Evolutionary conservation across 495 filamentous ascomycete genomes (phyloP).

Genomic region (Achaetomiella virescens): DNA sequence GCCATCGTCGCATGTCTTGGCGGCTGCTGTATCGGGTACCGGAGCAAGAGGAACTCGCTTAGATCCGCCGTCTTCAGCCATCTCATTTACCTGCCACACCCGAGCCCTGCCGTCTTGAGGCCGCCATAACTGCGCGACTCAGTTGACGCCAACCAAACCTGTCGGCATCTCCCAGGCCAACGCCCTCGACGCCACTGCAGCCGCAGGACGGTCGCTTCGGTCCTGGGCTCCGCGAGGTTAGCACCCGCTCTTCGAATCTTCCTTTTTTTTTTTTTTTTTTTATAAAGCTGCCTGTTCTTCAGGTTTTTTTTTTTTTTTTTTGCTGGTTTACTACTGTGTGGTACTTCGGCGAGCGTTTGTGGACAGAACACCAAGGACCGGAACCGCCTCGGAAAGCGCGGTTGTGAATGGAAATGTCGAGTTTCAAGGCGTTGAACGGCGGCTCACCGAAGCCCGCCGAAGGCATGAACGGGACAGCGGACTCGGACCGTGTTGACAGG

Average conservation of each 20-base stretch:
- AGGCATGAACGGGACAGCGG: slow-evolving; percentile 22
- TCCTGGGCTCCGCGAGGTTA: background rate
- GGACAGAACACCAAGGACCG: background rate
- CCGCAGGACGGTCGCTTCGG: slow-evolving; percentile 3
- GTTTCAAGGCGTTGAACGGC: slow-evolving; percentile 45
- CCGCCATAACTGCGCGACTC: slow-evolving; percentile 2
- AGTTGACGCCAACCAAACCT: background rate
- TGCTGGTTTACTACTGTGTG: background rate
- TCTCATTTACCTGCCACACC: slow-evolving; percentile 21
- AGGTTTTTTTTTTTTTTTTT: background rate
- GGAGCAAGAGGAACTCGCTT: background rate
- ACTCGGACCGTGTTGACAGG: slow-evolving; percentile 23
- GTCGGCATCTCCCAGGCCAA: background rate
- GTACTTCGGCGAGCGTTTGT: background rate
- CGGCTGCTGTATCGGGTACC: slow-evolving; percentile 1
- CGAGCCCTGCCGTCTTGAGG: slow-evolving; percentile 6
- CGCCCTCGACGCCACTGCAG: background rate
- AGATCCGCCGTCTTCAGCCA: slow-evolving; percentile 10
- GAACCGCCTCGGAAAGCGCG: slow-evolving; percentile 2
- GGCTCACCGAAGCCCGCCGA: slow-evolving; percentile 39
- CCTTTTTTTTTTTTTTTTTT: too few species aligned
- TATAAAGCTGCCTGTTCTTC: background rate
- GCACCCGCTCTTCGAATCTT: background rate
- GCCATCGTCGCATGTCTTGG: slow-evolving; percentile 12
- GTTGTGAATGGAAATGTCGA: slow-evolving; percentile 37